Evolutionary conservation across 2,329 filamentous ascomycete genomes (phyloP), one percentile per base, ranked within the genome.

Genomic region (Fusarium mexicanum): DNA sequence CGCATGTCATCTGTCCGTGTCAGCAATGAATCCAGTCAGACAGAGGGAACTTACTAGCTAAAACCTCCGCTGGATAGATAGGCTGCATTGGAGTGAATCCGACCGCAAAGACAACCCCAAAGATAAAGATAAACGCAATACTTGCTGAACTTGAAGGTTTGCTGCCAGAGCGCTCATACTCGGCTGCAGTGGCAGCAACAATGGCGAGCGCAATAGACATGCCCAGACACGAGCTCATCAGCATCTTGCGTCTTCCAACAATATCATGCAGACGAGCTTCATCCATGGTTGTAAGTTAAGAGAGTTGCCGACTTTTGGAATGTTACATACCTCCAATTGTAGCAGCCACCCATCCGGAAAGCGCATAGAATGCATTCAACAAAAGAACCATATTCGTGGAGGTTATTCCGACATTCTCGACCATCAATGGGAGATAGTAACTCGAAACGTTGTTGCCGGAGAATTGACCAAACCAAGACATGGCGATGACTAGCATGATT

Each of bases 301-400:
- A 2, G 2, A 14, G 17, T 20, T 14, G 2, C 8, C 12, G 1
- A n/a, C 1, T 24, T 35, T 33, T 3, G 9, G 3, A 2, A 4
- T 3, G 7, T 35, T 8, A 51, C 48, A 6, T 51, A 35, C 48
- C 48, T 51, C 48, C 48, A 51, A 51, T 51, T 16, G 48, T 51
- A 20, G 48, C 48, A 20, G 48, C 48, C 0, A 51, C 48, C 48
- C 48, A 51, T 20, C 48, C 48, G 0, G 48, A 51, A 1, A 51
- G 17, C 11, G 48, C 48, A 11, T 51, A 51, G n/a, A 51, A 51
- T 7, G 48, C 48, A 35, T 51, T 51, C 12, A 51, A 2, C 48
- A 51, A 14, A 20, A 51, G 48, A 14, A 51, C 48, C 31, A 51
- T 51, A 4, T 51, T 51, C 0, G 48, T 51, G 20, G 48, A 51